Percentiles rank a stretch among this genome's conserved stretches.
Conservation (phyloP, 192 early-diverging fungal genomes). For the Diversispora epigaea region DNA sequence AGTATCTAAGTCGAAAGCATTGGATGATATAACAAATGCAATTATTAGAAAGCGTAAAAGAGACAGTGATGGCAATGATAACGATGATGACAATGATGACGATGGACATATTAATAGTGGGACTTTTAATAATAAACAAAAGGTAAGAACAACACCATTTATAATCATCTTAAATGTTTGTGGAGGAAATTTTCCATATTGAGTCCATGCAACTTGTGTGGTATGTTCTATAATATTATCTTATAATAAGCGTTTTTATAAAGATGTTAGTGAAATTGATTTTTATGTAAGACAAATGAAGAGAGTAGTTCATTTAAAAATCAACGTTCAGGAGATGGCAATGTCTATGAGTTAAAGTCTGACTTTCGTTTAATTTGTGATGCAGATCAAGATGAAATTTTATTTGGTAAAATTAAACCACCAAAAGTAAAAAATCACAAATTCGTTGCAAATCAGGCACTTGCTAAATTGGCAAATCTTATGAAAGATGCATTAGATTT, state of each 20-base stretch:
- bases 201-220: slow-evolving; percentile 20
- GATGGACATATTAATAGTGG: slow-evolving; percentile 11
- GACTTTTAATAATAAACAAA: slow-evolving; percentile 2
- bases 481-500: background rate
- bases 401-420: slow-evolving; percentile 21
- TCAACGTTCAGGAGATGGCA: slow-evolving; percentile 2
- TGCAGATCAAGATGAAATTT: slow-evolving; percentile 6
- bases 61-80: slow-evolving; percentile 1
- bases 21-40: slow-evolving; percentile 17
- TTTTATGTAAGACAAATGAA: slow-evolving; percentile 21
- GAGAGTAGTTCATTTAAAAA: slow-evolving; percentile 26
- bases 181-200: slow-evolving; percentile 20
- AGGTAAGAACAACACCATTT: slow-evolving; percentile 22
- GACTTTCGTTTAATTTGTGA: slow-evolving; percentile 26
- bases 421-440: slow-evolving; percentile 12
- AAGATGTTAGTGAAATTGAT: slow-evolving; percentile 19
- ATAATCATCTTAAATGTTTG: slow-evolving; percentile 24
- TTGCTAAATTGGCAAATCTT: background rate
- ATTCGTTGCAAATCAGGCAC: background rate
- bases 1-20: slow-evolving; percentile 27
- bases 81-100: slow-evolving; percentile 16
- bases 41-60: slow-evolving; percentile 25
- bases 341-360: slow-evolving; percentile 1
- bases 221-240: slow-evolving; percentile 22
- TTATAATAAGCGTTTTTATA: slow-evolving; percentile 24